A percentile compares a stretch with the other conserved stretches of the same genome.
Evolutionary conservation across 2,329 filamentous ascomycete species (phyloP).

Genomic region (Fusarium torulosum): DNA sequence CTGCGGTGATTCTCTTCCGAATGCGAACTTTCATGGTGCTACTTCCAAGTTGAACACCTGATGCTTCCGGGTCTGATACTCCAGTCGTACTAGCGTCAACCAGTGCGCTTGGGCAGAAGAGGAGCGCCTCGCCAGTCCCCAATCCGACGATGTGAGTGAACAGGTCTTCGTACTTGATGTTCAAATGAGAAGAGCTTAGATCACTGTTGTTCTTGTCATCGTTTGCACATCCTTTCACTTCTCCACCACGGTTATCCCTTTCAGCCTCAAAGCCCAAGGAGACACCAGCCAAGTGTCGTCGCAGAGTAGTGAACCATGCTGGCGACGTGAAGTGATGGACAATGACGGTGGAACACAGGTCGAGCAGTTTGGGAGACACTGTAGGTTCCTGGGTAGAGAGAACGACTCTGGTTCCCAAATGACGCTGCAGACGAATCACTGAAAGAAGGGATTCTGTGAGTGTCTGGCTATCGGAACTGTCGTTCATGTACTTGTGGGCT

Average conservation of each 20-base stretch:
- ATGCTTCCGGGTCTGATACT: background rate
- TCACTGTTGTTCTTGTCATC: background rate
- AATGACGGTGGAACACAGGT: background rate
- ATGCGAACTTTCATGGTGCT: background rate
- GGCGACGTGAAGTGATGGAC: background rate
- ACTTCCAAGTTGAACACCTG: background rate
- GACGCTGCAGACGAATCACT: background rate
- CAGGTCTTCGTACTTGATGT: background rate
- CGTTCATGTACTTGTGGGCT: constrained; percentile 9
- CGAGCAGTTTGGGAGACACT: background rate
- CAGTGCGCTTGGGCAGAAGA: background rate
- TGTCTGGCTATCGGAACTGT: background rate
- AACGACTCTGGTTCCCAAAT: background rate
- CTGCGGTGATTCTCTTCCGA: background rate
- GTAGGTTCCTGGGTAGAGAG: constrained; percentile 9
- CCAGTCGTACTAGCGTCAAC: rapidly evolving
- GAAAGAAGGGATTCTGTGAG: background rate
- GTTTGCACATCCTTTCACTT: too few species aligned
- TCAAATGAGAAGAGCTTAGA: background rate
- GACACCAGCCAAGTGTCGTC: background rate
- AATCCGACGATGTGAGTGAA: background rate
- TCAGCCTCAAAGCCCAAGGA: background rate
- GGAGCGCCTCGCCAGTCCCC: background rate
- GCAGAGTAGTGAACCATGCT: background rate
- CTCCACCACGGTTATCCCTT: rapidly evolving